Evolutionary conservation across 768 basidiomycete species (phyloP).

Genomic region (Termitomyces sp.): DNA sequence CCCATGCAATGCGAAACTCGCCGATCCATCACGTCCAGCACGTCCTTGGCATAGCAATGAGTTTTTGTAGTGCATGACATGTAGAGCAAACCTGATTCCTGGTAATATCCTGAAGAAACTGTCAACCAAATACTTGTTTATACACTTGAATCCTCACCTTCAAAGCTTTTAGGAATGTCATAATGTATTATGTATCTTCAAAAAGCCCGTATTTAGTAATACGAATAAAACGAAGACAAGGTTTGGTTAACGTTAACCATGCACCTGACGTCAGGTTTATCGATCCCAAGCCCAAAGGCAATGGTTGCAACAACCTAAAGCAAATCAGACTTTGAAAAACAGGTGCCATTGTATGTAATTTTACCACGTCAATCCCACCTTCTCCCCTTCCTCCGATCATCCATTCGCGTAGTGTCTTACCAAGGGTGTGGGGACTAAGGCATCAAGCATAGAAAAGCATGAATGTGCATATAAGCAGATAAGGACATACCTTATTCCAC

Average conservation of each 20-base stretch:
- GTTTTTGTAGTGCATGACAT: background rate
- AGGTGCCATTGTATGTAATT: slow-evolving; percentile 14
- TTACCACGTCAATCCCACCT: slow-evolving; percentile 58
- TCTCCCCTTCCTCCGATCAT: slow-evolving; percentile 42
- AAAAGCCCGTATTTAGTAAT: background rate
- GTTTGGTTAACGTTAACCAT: background rate
- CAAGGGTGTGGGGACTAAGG: slow-evolving; percentile 43
- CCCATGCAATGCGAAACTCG: slow-evolving; percentile 26
- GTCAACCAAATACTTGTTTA: background rate
- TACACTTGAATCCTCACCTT: slow-evolving; percentile 41
- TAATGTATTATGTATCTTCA: slow-evolving; percentile 73
- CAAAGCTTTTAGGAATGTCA: slow-evolving; percentile 79
- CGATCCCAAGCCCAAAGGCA: slow-evolving; percentile 85
- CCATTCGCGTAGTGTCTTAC: slow-evolving; percentile 60
- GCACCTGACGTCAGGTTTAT: slow-evolving; percentile 73
- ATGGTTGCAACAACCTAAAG: slow-evolving; percentile 70
- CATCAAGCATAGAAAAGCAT: background rate
- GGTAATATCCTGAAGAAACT: slow-evolving; percentile 62
- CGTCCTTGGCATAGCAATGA: slow-evolving; percentile 43
- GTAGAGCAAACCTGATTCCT: slow-evolving; percentile 63
- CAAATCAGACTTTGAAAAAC: background rate
- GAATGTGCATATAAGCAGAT: background rate
- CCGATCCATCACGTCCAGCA: slow-evolving; percentile 73
- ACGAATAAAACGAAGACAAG: background rate
- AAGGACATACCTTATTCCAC: slow-evolving; percentile 50